phyloP scores from a whole-genome alignment of 2,329 filamentous ascomycete species.

The Fusarium nanum region DNA sequence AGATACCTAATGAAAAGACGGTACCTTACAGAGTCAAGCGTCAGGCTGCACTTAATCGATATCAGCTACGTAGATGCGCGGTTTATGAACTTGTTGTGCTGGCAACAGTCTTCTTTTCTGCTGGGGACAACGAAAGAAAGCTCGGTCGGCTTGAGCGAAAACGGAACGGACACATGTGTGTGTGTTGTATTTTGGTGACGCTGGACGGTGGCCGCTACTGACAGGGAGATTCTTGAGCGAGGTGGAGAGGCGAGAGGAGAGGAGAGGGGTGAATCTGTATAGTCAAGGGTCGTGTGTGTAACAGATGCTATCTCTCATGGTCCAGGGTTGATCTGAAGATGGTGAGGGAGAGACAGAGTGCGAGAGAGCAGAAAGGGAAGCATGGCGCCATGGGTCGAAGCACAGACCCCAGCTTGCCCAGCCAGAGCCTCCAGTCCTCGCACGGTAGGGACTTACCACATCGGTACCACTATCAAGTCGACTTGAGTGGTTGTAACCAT shows the following conservation, averaged over 20 bases:
- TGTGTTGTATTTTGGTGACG: slow-evolving; percentile 32
- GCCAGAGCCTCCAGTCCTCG: slow-evolving; percentile 4
- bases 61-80: slow-evolving; percentile 7
- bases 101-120: slow-evolving; percentile 17
- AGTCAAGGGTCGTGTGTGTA: slow-evolving; percentile 13
- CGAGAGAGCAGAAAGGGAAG: slow-evolving; percentile 11
- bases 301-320: slow-evolving; percentile 10
- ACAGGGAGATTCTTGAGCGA: slow-evolving; percentile 18
- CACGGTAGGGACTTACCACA: slow-evolving; percentile 28
- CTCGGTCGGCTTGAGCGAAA: slow-evolving; percentile 18
- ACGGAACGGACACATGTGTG: slow-evolving; percentile 25
- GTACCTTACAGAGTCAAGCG: slow-evolving; percentile 14
- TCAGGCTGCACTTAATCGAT: slow-evolving; percentile 6
- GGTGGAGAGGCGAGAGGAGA: slow-evolving; percentile 20
- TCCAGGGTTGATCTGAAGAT: slow-evolving; percentile 21
- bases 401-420: slow-evolving; percentile 13
- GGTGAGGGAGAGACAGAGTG: slow-evolving; percentile 5
- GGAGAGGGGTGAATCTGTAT: slow-evolving; percentile 16
- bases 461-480: slow-evolving; percentile 22
- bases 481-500: neutral
- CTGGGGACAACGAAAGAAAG: slow-evolving; percentile 35
- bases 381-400: slow-evolving; percentile 33
- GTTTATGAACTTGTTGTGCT: slow-evolving; percentile 30
- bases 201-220: slow-evolving; percentile 14
- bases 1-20: slow-evolving; percentile 18